phyloP scores from a whole-genome alignment of 768 basidiomycete species.

The Tricholomella constricta region DNA sequence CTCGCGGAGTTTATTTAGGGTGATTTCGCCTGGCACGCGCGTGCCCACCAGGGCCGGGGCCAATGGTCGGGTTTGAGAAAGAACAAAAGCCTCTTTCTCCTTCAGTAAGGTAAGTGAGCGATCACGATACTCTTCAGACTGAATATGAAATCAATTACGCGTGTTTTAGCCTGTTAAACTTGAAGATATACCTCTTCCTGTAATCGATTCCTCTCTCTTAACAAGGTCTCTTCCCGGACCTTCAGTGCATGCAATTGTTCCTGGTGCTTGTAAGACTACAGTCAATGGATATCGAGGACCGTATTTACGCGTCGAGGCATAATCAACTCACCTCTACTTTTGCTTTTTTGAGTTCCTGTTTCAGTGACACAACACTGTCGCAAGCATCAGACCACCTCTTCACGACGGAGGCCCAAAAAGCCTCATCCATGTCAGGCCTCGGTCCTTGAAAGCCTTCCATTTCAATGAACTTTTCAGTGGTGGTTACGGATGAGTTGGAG shows the following conservation, averaged over 20 bases:
- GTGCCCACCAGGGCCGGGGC: neutral
- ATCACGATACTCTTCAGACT: conserved; percentile 4
- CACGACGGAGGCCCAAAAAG: conserved; percentile 35
- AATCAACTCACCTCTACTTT: conserved; percentile 9
- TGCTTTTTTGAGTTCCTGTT: conserved; percentile 31
- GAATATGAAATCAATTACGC: neutral
- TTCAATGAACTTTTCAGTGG: neutral
- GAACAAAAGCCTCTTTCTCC: neutral
- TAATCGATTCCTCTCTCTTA: neutral
- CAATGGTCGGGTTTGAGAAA: neutral
- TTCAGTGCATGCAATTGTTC: neutral
- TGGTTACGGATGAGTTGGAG: too few species aligned
- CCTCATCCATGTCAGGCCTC: conserved; percentile 29
- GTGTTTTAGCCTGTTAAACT: neutral
- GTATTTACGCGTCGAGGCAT: neutral
- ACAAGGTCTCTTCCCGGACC: neutral
- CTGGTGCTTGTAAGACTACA: neutral
- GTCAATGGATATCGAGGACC: neutral
- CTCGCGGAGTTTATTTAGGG: conserved; percentile 19
- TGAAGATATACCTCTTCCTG: conserved; percentile 30
- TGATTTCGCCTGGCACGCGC: neutral
- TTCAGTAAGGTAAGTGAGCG: neutral
- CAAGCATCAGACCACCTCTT: conserved; percentile 42
- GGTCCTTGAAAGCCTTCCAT: conserved; percentile 2
- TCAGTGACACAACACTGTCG: conserved; percentile 32